Evolutionary conservation across 805 yeast species (phyloP).

Genomic region (Kodamaea kaohsiungensis): DNA sequence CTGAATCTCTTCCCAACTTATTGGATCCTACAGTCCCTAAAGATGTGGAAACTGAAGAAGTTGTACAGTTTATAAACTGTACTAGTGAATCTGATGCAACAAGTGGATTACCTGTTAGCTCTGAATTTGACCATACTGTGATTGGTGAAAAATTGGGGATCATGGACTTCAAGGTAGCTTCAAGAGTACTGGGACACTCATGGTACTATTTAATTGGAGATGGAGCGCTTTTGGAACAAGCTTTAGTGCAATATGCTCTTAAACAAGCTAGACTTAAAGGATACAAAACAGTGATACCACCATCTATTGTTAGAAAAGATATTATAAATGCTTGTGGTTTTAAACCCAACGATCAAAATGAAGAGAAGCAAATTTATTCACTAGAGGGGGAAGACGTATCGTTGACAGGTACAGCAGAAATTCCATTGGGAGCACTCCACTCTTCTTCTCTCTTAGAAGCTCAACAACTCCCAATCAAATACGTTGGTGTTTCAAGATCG

Average conservation of each 20-base stretch:
- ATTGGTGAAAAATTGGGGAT: conserved; percentile 71
- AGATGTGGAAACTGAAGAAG: conserved; percentile 30
- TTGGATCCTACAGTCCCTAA: conserved; percentile 49
- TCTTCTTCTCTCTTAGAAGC: conserved; percentile 48
- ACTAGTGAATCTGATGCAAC: conserved; percentile 29
- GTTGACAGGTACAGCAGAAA: conserved; percentile 93
- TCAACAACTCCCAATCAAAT: conserved; percentile 51
- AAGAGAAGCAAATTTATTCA: conserved; percentile 82
- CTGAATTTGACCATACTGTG: conserved; percentile 56
- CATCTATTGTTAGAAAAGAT: conserved; percentile 79
- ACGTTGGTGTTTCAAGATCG: conserved; percentile 82
- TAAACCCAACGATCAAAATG: conserved; percentile 85
- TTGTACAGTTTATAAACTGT: conserved; percentile 57
- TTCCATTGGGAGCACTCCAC: conserved; percentile 82
- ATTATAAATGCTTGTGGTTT: conserved; percentile 90
- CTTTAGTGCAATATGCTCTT: conserved; percentile 78
- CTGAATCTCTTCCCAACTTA: conserved; percentile 63
- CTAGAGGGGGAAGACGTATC: conserved; percentile 57
- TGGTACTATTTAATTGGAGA: conserved; percentile 85
- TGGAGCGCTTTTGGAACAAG: conserved; percentile 88
- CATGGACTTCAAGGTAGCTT: conserved; percentile 69
- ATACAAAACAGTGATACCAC: conserved; percentile 74
- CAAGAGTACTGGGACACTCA: conserved; percentile 78
- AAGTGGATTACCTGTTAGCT: conserved; percentile 12
- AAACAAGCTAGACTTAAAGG: conserved; percentile 65